These are phyloP conservation scores for Coemansia sp. DNA, from an alignment of 192 early-diverging fungal species.

Conservation along the genomic window DNA sequence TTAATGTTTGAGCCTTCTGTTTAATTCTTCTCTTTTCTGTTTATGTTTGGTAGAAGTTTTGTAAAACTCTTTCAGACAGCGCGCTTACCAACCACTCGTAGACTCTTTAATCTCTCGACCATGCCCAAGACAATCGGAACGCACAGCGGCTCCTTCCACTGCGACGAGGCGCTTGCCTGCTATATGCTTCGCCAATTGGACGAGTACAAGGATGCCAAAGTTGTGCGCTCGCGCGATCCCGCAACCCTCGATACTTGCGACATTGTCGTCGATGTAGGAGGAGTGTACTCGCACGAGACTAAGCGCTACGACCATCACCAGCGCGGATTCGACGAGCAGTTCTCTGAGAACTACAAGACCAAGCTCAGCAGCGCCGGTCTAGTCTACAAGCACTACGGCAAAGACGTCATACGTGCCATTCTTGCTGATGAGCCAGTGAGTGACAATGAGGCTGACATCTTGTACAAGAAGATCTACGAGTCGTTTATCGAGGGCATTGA, in stretches of 20 bases:
- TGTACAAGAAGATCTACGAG: slow-evolving; percentile 88
- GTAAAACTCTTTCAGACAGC: slow-evolving; percentile 10
- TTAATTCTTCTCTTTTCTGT: neutral
- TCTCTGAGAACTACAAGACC: slow-evolving; percentile 73
- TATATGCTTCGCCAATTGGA: slow-evolving; percentile 76
- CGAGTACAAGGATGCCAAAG: slow-evolving; percentile 65
- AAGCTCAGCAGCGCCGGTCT: slow-evolving; percentile 95
- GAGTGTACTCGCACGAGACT: slow-evolving; percentile 79
- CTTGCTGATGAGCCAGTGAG: slow-evolving; percentile 31
- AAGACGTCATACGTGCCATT: slow-evolving; percentile 68
- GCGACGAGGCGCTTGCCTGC: slow-evolving; percentile 92
- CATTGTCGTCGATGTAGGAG: slow-evolving; percentile 95
- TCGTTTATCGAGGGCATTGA: slow-evolving; percentile 79
- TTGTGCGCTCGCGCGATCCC: slow-evolving; percentile 86
- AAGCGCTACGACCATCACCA: slow-evolving; percentile 93
- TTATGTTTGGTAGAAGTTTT: slow-evolving; percentile 22
- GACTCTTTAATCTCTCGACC: slow-evolving; percentile 2
- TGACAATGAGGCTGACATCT: slow-evolving; percentile 64
- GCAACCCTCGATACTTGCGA: slow-evolving; percentile 74
- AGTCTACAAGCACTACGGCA: slow-evolving; percentile 97
- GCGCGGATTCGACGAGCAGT: slow-evolving; percentile 90
- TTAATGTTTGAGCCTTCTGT: neutral
- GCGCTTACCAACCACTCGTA: neutral
- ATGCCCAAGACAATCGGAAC: slow-evolving; percentile 75
- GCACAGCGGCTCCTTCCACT: slow-evolving; percentile 84